A percentile compares a stretch with the other conserved stretches of the same genome.
Conservation (phyloP, 148 eudicot genomes). For the Persicaria maculosa region DNA sequence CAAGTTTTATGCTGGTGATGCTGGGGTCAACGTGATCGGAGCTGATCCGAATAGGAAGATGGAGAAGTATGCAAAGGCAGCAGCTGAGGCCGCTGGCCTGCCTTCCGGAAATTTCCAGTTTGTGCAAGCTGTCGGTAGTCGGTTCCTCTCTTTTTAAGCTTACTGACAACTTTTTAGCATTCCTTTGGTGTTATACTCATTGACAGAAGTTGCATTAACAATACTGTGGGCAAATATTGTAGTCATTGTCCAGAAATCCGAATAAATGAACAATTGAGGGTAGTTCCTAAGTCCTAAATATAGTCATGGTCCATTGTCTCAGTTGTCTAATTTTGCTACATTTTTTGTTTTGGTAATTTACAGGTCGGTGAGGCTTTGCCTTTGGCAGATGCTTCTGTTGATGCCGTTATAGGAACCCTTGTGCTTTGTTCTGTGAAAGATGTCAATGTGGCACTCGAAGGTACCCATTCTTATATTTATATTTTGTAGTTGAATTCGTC, state of each 20-base stretch:
- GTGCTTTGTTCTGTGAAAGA: constrained; percentile 86
- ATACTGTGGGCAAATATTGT: too few relatives aligned
- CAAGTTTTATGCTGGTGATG: constrained; percentile 52
- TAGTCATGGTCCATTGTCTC: too few relatives aligned
- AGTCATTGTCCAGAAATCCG: too few relatives aligned
- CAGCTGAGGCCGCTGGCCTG: constrained; percentile 64
- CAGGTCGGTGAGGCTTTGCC: constrained; percentile 92
- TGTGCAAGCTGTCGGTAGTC: constrained; percentile 29
- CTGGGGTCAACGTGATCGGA: constrained; percentile 39
- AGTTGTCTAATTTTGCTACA: not conserved
- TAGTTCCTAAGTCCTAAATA: too few relatives aligned
- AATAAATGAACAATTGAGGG: too few relatives aligned
- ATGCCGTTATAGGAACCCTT: constrained; percentile 87
- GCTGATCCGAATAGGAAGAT: constrained; percentile 74
- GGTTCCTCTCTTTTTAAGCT: not conserved
- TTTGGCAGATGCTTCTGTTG: constrained; percentile 66
- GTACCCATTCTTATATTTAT: constrained; percentile 17
- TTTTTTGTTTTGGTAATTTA: not conserved
- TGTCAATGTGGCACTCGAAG: constrained; percentile 51
- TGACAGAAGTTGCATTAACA: too few relatives aligned
- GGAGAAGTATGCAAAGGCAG: constrained; percentile 75
- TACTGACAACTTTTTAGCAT: not conserved
- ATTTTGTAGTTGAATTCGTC: not conserved
- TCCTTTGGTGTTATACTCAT: too few relatives aligned
- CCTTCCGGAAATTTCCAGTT: constrained; percentile 44